These are phyloP conservation scores for Sequoiadendron giganteum DNA, from an alignment of 75 land plant species.

Conservation along the genomic window DNA sequence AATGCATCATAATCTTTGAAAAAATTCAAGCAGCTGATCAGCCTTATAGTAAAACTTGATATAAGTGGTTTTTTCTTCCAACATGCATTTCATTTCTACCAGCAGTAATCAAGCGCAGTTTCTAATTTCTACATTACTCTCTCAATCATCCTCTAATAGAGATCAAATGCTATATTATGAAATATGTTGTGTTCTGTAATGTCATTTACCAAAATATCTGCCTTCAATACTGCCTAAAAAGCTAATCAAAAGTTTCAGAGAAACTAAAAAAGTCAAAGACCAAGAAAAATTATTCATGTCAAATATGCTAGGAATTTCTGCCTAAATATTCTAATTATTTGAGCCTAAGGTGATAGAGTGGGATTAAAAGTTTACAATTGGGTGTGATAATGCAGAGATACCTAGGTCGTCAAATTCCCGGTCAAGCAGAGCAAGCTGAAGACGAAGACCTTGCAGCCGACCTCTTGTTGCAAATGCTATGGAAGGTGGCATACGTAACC, in stretches of 20 bases:
- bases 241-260: background rate
- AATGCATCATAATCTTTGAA: conserved; percentile 87
- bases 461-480: conserved; percentile 89
- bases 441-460: conserved; percentile 80
- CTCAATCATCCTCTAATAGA: background rate
- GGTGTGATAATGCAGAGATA: conserved; percentile 16
- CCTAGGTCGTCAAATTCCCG: conserved; percentile 98
- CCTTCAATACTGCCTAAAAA: background rate
- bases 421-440: conserved; percentile 96
- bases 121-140: background rate
- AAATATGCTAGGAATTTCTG: background rate
- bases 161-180: background rate
- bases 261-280: background rate
- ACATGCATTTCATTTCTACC: background rate
- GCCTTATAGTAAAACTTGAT: background rate
- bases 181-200: background rate
- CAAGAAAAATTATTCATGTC: conserved; percentile 1
- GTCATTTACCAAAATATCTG: background rate
- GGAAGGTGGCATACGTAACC: conserved; percentile 81
- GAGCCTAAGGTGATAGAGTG: background rate
- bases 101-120: background rate
- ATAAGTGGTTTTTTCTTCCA: background rate
- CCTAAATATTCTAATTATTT: background rate
- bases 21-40: background rate
- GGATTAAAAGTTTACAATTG: background rate